Evolutionary conservation across 2,329 filamentous ascomycete genomes (phyloP), one percentile per base, ranked within the genome.

Genomic region (Ramularia endophylla): DNA sequence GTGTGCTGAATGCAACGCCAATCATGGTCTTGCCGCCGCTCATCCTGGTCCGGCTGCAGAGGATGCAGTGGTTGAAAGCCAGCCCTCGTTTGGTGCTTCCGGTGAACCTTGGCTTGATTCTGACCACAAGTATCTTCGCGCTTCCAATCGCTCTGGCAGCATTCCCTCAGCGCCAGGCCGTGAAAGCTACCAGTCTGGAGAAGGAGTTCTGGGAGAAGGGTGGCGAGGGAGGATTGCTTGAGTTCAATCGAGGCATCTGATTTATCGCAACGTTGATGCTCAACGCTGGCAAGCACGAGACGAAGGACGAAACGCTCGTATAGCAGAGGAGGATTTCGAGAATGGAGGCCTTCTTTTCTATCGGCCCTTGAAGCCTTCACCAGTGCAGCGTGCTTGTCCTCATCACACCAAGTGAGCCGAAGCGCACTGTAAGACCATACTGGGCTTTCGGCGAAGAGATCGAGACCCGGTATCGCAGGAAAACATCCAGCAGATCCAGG

Each of bases 181-280:
- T 97, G 30, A 77, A 74, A 50, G 88, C 85, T 1, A 75, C 78
- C 20, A 80, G 71, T 37, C 68, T 98, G 42, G 92, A 97, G 72
- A 73, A 83, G 49, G 86, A 95, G 66, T 97, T 98, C 63, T 83
- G 83, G 67, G 83, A 80, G 5, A 78, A 77, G 42, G 89, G 87
- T 22, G 90, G 89, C 1, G 77, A 83, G 50, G 77, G 77, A 40
- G 89, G 86, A 0, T 73, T 87, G 70, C 85, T 98, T n/a, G 87
- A 94, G 62, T 97, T 98, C 67, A 97, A 98, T 66, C 79, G 92
- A 58, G 92, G 92, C 9, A 90, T 98, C 56, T 95, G n/a, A n/a
- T n/a, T n/a, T n/a, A n/a, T n/a, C n/a, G n/a, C n/a, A n/a, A n/a
- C n/a, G n/a, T n/a, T n/a, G n/a, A n/a, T n/a, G n/a, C n/a, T n/a